Evolutionary conservation across 2,329 filamentous ascomycete species (phyloP), one percentile per base, ranked within the genome.

Genomic region (Pseudogymnoascus sp.): DNA sequence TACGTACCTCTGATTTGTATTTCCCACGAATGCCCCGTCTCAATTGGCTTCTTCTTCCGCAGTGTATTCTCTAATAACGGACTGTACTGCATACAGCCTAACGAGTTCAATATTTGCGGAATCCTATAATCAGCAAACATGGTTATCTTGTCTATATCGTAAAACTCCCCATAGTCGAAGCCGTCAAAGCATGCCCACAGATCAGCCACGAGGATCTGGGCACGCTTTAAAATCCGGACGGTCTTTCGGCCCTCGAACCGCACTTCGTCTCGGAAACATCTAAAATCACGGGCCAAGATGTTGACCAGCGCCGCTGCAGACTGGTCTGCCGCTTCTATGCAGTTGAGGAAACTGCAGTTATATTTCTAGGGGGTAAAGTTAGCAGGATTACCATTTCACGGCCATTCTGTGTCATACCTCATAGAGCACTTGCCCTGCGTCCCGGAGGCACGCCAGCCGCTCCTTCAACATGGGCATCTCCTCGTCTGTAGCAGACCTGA

Each of bases 51-150:
- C 58, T 82, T 80, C 26, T 79, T 77, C 30, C 81, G 79, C 67
- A 99, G 86, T 13, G 85, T 80, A 33, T 80, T 78, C 57, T 91
- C 85, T 45, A 99, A 76, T 0, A 85, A 80, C 0, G 94, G 94
- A 64, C 89, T 92, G 74, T 94, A 96, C 67, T 82, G 84, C 57
- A 99, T 75, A 61, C 91, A 92, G 15, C 89, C 89, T 45, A 97
- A 78, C 8, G 84, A 84, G 67, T 92, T 84, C 33, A 99, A 81
- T 66, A 96, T 94, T 74, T 99, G 94, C 12, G 95, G 95, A 59
- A 99, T 87, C 41, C 94, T 88, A 71, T 99, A 99, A 75, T 99
- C 94, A 69, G 94, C 92, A 76, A 99, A 99, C 86, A 97, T 97
- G 62, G 94, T 99, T 68, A 99, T 88, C 71, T 91, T 90, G 74